These are phyloP conservation scores for Naganishia antarctica DNA, from an alignment of 768 basidiomycete species.

Conservation along the genomic window DNA sequence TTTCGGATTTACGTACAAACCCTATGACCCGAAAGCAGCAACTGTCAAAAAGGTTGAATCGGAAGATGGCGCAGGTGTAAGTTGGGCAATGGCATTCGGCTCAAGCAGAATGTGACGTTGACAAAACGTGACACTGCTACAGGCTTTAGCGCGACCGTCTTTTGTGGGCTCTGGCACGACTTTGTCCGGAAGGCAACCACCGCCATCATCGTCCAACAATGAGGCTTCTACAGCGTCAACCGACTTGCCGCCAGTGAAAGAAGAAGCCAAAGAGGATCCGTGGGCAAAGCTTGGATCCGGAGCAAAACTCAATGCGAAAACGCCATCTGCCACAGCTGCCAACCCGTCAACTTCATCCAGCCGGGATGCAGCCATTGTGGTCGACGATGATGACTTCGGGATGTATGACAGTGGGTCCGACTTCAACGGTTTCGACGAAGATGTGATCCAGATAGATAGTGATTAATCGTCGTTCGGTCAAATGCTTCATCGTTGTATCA, in stretches of 20 bases:
- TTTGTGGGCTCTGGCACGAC: conserved; percentile 68
- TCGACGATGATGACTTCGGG: conserved; percentile 32
- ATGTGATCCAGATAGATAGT: conserved; percentile 27
- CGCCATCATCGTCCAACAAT: conserved; percentile 35
- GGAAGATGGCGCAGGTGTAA: conserved; percentile 22
- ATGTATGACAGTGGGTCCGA: conserved; percentile 29
- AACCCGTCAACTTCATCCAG: neutral
- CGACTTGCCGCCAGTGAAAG: conserved; percentile 56
- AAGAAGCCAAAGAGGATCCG: conserved; percentile 48
- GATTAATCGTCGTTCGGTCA: conserved; percentile 5
- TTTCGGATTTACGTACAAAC: conserved; percentile 82
- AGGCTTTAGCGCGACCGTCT: conserved; percentile 37
- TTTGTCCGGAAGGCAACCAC: conserved; percentile 59
- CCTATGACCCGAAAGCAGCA: conserved; percentile 50
- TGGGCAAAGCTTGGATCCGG: conserved; percentile 51
- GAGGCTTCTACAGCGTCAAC: conserved; percentile 47
- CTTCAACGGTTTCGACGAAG: conserved; percentile 26
- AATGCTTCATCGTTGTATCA: neutral
- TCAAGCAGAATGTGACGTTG: too few species aligned
- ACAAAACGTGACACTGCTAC: conserved; percentile 52
- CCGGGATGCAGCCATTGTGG: conserved; percentile 25
- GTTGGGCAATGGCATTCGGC: conserved; percentile 47
- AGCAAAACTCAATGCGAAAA: conserved; percentile 47
- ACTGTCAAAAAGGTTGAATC: conserved; percentile 39
- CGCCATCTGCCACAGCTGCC: neutral